These are phyloP conservation scores for Chaetomium globosum DNA, from an alignment of 2,329 filamentous ascomycete genomes.

Conservation along the genomic window DNA sequence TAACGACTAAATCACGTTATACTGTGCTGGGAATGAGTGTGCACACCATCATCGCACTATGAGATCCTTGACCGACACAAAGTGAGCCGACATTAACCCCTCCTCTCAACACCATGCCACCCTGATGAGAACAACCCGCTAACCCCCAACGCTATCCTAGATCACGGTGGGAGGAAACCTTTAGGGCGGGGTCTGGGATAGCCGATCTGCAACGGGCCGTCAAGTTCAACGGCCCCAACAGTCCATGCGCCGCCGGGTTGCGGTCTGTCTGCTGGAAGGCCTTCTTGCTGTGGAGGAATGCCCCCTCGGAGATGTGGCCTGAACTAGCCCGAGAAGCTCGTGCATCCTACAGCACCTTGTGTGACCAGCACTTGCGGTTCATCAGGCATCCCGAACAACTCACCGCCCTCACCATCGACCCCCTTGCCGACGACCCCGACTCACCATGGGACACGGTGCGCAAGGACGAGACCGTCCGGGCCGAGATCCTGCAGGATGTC, in stretches of 20 bases:
- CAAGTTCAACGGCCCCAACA: conserved; percentile 59
- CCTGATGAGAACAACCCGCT: background rate
- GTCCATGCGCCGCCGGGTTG: conserved; percentile 70
- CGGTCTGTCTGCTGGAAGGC: conserved; percentile 93
- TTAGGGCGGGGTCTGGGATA: conserved; percentile 59
- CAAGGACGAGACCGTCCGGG: conserved; percentile 78
- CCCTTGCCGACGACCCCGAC: conserved; percentile 82
- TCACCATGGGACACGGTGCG: conserved; percentile 90
- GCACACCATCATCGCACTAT: conserved; percentile 43
- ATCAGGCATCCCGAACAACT: conserved; percentile 84
- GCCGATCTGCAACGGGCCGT: conserved; percentile 67
- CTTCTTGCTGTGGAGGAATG: conserved; percentile 76
- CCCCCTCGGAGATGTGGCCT: conserved; percentile 68
- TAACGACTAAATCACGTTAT: too few species aligned
- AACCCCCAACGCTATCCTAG: conserved; percentile 45
- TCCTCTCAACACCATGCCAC: background rate
- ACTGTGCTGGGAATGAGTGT: conserved; percentile 13
- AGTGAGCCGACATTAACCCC: conserved; percentile 43
- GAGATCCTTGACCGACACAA: conserved; percentile 58
- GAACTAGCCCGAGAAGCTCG: conserved; percentile 68
- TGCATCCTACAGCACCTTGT: conserved; percentile 70
- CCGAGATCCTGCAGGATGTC: conserved; percentile 93
- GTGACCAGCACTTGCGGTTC: conserved; percentile 75
- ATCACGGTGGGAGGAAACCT: conserved; percentile 68
- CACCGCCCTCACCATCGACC: conserved; percentile 70